phyloP scores from a whole-genome alignment of 2,329 filamentous ascomycete species.

The Botrytis fabae region DNA sequence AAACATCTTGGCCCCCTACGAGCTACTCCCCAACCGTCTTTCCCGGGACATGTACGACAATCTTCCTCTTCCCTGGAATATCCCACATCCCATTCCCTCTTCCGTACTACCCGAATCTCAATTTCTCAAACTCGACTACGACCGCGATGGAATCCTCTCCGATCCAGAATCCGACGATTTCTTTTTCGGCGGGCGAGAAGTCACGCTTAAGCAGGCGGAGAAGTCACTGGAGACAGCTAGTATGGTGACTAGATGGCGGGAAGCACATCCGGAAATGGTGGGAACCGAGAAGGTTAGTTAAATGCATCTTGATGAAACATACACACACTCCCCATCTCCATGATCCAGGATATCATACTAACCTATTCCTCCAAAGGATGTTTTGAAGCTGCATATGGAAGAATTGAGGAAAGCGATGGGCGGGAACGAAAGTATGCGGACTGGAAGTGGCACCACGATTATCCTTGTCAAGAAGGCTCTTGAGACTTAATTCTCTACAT shows the following conservation, averaged over 20 bases:
- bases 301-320: neutral
- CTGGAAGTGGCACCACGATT: conserved; percentile 26
- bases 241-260: conserved; percentile 45
- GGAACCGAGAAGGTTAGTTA: conserved; percentile 40
- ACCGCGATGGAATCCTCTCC: conserved; percentile 38
- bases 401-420: conserved; percentile 28
- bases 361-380: neutral
- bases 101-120: conserved; percentile 38
- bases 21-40: conserved; percentile 43
- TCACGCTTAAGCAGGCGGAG: conserved; percentile 32
- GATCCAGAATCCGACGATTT: conserved; percentile 33
- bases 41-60: conserved; percentile 44
- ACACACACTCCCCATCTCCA: neutral
- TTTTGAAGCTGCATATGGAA: conserved; percentile 22
- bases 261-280: conserved; percentile 41
- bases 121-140: conserved; percentile 44
- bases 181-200: conserved; percentile 33
- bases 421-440: conserved; percentile 25
- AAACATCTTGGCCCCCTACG: conserved; percentile 43
- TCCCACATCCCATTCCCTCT: conserved; percentile 33
- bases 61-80: conserved; percentile 48
- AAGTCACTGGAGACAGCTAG: conserved; percentile 42
- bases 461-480: conserved; percentile 32
- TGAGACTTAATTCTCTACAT: neutral
- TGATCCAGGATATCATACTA: neutral